A percentile compares a stretch with the other conserved stretches of the same genome.
Conservation (phyloP, 2,329 filamentous ascomycete genomes). For the Diaporthe helianthi region DNA sequence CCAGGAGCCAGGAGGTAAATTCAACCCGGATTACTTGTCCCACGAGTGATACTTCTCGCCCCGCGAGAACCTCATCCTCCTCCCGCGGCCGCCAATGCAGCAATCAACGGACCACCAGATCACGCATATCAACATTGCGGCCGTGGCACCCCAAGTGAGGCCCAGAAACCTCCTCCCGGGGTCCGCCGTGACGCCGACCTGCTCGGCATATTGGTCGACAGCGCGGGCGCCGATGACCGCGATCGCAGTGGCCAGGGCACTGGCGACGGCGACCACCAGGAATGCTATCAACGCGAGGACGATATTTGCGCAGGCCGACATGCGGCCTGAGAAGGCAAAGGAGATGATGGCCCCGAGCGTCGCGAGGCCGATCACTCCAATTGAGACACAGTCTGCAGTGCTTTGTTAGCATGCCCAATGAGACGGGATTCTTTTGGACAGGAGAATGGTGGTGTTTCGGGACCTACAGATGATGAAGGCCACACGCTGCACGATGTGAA, state of each 20-base stretch:
- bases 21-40: neutral
- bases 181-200: constrained; percentile 9
- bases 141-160: constrained; percentile 21
- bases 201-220: constrained; percentile 5
- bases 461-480: constrained; percentile 21
- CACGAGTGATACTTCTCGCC: constrained; percentile 1
- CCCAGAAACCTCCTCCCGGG: constrained; percentile 18
- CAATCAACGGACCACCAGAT: constrained; percentile 25
- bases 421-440: no score
- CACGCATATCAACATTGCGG: constrained; percentile 6
- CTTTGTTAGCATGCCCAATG: neutral
- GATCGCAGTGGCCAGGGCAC: constrained; percentile 18
- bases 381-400: constrained; percentile 10
- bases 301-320: constrained; percentile 14
- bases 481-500: constrained; percentile 27
- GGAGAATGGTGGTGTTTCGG: no score
- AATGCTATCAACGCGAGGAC: constrained; percentile 5
- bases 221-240: constrained; percentile 8
- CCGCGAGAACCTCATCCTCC: neutral
- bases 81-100: constrained; percentile 1
- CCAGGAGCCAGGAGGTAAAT: neutral
- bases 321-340: constrained; percentile 6
- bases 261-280: neutral
- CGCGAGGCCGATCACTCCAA: constrained; percentile 8
- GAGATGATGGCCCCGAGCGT: neutral